phyloP scores from a whole-genome alignment of 805 yeast species.

The Saccharomycopsis babjevae region DNA sequence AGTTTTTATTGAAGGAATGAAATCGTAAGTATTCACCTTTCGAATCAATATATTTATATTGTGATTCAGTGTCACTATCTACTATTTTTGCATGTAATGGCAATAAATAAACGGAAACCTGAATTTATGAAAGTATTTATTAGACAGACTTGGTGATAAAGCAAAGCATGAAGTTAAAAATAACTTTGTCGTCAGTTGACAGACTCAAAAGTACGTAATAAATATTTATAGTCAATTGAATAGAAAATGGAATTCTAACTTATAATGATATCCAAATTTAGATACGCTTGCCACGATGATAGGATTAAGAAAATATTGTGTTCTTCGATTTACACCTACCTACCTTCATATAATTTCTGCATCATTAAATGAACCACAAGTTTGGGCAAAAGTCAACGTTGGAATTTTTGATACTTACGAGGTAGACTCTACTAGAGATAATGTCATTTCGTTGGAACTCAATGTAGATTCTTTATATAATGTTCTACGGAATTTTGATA shows the following conservation, averaged over 20 bases:
- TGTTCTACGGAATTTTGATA: conserved; percentile 47
- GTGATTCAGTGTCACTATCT: too few species aligned
- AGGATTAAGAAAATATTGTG: conserved; percentile 43
- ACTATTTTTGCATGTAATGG: too few species aligned
- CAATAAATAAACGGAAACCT: too few species aligned
- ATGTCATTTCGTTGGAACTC: conserved; percentile 49
- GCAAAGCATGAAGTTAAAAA: conserved; percentile 25
- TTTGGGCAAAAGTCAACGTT: conserved; percentile 50
- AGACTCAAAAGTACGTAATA: conserved; percentile 22
- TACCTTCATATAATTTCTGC: conserved; percentile 43
- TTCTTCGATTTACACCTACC: conserved; percentile 43
- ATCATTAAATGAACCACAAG: conserved; percentile 49
- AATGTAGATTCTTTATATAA: conserved; percentile 51
- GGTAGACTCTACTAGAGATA: conserved; percentile 41
- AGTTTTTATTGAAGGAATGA: too few species aligned
- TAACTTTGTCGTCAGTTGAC: conserved; percentile 23
- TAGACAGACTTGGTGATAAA: background rate
- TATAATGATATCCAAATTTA: conserved; percentile 2
- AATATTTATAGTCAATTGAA: background rate
- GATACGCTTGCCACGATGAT: conserved; percentile 41
- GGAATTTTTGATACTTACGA: conserved; percentile 41
- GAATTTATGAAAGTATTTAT: background rate
- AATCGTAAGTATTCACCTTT: too few species aligned
- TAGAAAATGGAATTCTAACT: background rate
- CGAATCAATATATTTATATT: too few species aligned